Evolutionary conservation across 23 red algal species (phyloP), one percentile per base, ranked within the genome.

Genomic region (Chondrus crispus): DNA sequence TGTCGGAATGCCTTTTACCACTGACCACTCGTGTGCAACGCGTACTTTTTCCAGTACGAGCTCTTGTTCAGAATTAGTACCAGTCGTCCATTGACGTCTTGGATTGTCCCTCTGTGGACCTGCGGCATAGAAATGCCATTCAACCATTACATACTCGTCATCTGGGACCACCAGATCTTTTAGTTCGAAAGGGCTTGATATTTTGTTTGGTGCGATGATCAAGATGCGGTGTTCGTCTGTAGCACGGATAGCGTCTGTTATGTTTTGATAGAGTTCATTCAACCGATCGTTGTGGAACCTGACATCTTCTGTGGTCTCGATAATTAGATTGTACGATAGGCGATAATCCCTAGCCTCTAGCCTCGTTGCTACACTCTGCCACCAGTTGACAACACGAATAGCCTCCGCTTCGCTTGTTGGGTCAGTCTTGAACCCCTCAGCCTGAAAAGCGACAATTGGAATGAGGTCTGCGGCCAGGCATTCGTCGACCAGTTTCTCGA

Each of bases 51-150:
- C 70, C 35, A 46, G 46, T 42, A 74, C 50, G 42, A 74, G 50
- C 70, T 41, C 46, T 22, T 74, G 46, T 36, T 74, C 70, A n/a
- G 50, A 74, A 9, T 74, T 46, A 20, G 70, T 74, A 18, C 70
- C 70, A 9, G 33, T 74, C 33, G 70, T 74, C 70, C 70, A 74
- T 74, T 74, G 70, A 18, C 50, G 46, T 46, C 50, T 74, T 2
- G 70, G 70, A 46, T 74, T 74, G 70, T 74, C 12, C 35, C 18
- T 41, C 37, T 74, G 46, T 11, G 70, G 70, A 7, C 70, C 70
- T 19, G 70, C 70, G 20, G 70, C 70, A 46, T 74, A 74, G 3
- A 74, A 74, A 32, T 74, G 70, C 70, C 70, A 74, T 36, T 74
- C 36, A 41, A 74, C 70, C 70, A 74, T 74, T 46, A 74, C 50